Base-by-base conservation (phyloP, 441 rosid genomes). In the Heliophila coronopifolia region DNA sequence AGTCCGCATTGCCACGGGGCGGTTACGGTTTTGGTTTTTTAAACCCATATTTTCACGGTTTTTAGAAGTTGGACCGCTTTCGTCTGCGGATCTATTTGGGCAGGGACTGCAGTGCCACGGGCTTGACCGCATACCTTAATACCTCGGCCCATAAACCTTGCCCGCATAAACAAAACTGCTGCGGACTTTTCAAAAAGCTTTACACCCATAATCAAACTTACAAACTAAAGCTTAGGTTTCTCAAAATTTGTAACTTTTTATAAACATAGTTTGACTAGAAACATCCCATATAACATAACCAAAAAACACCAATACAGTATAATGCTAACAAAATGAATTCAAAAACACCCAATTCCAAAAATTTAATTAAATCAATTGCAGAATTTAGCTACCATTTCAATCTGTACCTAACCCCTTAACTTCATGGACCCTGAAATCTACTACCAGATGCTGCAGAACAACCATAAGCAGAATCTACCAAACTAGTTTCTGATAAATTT, bases 391-490 rank as follows among this genome's bases (percentile, higher is more conserved):
- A 32, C 50, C 45, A 25, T 26, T 33, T 32, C 35, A 47, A 24
- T 43, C 66, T 53, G 15, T 43, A 68, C 62, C 47, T 60, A 63
- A 36, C 22, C 63, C 57, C 59, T 36, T 57, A 53, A 68, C 41
- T 64, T 75, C 70, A 74, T 40, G 71, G 72, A 59, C 69, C 52
- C 24, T 64, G 77, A 57, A 65, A 64, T 68, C 65, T 65, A 43
- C 48, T 57, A 16, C 31, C 65, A 51, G 64, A 57, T 23, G 49
- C 64, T 23, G 49, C 64, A 57, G 65, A 28, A 45, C 44, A 36
- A 43, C 24, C 50, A 59, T 50, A 52, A 59, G 80, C 53, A 51
- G 55, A 37, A 47, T 67, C 46, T 34, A 61, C 70, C 71, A 69
- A 15, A 16, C 62, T 71, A n/a, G 77, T 53, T 15, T 73, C 82